Evolutionary conservation across 768 basidiomycete species (phyloP).

Genomic region (Lentinula sp.): DNA sequence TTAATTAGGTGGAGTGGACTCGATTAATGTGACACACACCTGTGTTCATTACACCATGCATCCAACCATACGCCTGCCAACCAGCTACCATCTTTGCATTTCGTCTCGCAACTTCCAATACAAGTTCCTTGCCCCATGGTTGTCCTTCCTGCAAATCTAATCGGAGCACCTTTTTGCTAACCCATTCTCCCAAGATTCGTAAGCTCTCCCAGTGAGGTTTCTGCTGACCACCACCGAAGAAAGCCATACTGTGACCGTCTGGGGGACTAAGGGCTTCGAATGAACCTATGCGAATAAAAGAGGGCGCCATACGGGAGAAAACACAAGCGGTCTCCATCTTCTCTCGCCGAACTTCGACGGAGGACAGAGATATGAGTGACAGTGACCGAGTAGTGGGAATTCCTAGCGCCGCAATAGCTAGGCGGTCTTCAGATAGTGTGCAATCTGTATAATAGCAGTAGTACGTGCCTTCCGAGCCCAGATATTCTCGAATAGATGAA

Average conservation of each 20-base stretch:
- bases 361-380: conserved; percentile 68
- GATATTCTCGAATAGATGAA: conserved; percentile 89
- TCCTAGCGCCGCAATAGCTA: conserved; percentile 60
- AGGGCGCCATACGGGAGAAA: conserved; percentile 77
- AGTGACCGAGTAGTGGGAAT: conserved; percentile 90
- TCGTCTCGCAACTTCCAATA: conserved; percentile 73
- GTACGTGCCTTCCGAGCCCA: conserved; percentile 79
- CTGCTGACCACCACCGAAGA: conserved; percentile 78
- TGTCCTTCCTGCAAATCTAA: conserved; percentile 39
- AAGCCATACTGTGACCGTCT: conserved; percentile 45
- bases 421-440: no score
- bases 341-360: conserved; percentile 74
- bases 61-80: conserved; percentile 94
- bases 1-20: conserved; percentile 4
- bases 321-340: conserved; percentile 64
- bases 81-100: conserved; percentile 92
- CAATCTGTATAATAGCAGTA: neutral
- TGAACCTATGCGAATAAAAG: conserved; percentile 87
- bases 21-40: neutral
- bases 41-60: conserved; percentile 86
- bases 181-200: conserved; percentile 72
- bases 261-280: conserved; percentile 85
- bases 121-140: conserved; percentile 66
- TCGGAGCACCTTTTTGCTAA: conserved; percentile 52
- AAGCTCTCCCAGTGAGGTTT: conserved; percentile 70